phyloP scores from a whole-genome alignment of 306 rosid genomes.

The Quercus robur region DNA sequence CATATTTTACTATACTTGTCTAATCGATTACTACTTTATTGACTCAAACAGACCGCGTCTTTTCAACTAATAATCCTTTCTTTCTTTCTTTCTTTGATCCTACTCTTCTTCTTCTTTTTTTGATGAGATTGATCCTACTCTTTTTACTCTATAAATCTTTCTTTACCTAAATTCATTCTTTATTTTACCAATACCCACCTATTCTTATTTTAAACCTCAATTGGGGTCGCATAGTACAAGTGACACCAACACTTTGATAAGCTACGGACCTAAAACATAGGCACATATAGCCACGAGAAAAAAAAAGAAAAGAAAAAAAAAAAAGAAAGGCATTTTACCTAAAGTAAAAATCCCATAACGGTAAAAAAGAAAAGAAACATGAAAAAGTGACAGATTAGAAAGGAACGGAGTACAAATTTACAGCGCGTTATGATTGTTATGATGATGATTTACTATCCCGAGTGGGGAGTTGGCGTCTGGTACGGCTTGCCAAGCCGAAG shows the following conservation, averaged over 20 bases:
- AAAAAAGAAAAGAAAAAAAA: too few species aligned
- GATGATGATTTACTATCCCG: conserved; percentile 9
- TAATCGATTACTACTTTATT: not conserved
- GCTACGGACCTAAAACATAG: too few species aligned
- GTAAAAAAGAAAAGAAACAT: not conserved
- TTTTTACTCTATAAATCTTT: not conserved
- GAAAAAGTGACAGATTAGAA: not conserved
- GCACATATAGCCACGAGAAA: too few species aligned
- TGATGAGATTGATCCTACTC: too few species aligned
- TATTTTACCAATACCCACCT: not conserved
- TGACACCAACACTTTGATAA: too few species aligned
- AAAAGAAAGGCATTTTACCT: not conserved
- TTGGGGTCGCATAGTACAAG: too few species aligned
- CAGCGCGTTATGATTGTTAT: conserved; percentile 4
- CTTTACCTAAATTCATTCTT: not conserved
- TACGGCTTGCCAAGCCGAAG: conserved; percentile 80
- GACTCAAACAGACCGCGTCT: not conserved
- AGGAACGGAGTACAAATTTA: conserved; percentile 19
- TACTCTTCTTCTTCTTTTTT: not conserved
- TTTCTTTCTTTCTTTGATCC: not conserved
- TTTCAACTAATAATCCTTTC: not conserved
- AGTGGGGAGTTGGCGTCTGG: conserved; percentile 12
- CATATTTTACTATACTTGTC: not conserved
- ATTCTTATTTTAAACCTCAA: too few species aligned
- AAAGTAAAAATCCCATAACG: not conserved